Conservation (phyloP, 176 grass and related monocot species). For the Lolium multiflorum region DNA sequence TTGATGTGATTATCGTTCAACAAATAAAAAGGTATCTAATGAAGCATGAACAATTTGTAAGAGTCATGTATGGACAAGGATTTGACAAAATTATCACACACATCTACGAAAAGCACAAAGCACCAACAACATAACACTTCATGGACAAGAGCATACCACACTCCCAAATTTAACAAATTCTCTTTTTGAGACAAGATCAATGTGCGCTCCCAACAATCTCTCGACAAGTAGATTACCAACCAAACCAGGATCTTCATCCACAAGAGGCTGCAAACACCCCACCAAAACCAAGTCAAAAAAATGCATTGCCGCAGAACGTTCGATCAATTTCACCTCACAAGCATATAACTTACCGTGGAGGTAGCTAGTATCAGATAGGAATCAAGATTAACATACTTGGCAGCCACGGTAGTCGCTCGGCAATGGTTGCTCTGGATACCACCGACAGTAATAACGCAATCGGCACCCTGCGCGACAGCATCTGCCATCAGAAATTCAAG, state of each 20-base stretch:
- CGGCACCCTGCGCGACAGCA: slow-evolving; percentile 55
- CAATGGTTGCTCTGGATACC: slow-evolving; percentile 96
- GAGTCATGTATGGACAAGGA: slow-evolving; percentile 30
- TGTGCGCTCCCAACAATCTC: not conserved
- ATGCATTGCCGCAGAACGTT: not conserved
- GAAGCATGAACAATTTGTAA: not conserved
- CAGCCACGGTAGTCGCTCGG: slow-evolving; percentile 78
- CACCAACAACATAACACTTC: not conserved
- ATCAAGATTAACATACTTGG: slow-evolving; percentile 86
- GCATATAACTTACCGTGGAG: slow-evolving; percentile 57
- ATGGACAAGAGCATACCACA: slow-evolving; percentile 52
- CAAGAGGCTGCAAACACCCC: not conserved
- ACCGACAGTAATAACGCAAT: slow-evolving; percentile 90
- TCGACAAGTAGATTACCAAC: not conserved
- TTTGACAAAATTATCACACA: not conserved
- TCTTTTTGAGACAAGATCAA: slow-evolving; percentile 47
- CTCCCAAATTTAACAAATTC: slow-evolving; percentile 86
- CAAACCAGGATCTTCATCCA: not conserved
- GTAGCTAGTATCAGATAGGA: slow-evolving; percentile 87
- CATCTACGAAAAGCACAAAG: not conserved
- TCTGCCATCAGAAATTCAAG: slow-evolving; percentile 91
- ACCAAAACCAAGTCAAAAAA: slow-evolving; percentile 36
- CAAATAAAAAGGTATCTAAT: not conserved
- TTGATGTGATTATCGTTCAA: not conserved
- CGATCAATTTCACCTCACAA: not conserved